These are phyloP conservation scores for Ustilago vetiveriae DNA, from an alignment of 1,284 basidiomycete genomes.

Conservation along the genomic window DNA sequence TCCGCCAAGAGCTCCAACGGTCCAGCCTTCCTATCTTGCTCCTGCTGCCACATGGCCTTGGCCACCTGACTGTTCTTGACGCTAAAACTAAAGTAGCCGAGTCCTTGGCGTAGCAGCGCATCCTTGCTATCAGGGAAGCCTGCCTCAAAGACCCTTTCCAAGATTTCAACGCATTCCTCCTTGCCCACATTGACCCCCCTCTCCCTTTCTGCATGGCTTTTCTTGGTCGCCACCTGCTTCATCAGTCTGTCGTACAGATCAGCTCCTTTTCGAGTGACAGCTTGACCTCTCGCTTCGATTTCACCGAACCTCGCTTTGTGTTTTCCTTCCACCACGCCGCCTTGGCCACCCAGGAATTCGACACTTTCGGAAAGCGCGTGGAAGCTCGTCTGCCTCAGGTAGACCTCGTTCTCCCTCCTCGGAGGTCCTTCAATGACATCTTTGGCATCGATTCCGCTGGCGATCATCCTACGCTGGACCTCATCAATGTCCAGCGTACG, in stretches of 20 bases:
- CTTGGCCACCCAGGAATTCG: conserved; percentile 54
- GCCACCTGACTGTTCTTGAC: conserved; percentile 12
- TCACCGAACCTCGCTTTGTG: conserved; percentile 70
- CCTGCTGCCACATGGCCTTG: conserved; percentile 5
- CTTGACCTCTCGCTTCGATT: conserved; percentile 69
- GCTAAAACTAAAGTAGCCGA: conserved; percentile 50
- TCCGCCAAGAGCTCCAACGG: conserved; percentile 21
- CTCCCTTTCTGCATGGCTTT: conserved; percentile 48
- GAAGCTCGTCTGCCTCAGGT: conserved; percentile 69
- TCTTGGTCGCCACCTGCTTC: conserved; percentile 60
- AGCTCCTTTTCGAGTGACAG: conserved; percentile 67
- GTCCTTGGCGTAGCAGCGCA: conserved; percentile 64
- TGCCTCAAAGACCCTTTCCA: conserved; percentile 57
- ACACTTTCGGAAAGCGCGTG: conserved; percentile 68
- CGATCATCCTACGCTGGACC: conserved; percentile 68
- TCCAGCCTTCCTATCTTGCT: background rate
- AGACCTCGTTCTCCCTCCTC: conserved; percentile 64
- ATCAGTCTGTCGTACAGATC: conserved; percentile 31
- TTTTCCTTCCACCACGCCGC: conserved; percentile 42
- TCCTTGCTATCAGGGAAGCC: conserved; percentile 63
- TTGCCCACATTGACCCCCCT: conserved; percentile 24
- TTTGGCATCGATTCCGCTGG: conserved; percentile 68
- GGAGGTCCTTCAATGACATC: conserved; percentile 69
- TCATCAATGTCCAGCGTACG: conserved; percentile 69
- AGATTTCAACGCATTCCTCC: conserved; percentile 40